Conservation (phyloP, 2,329 filamentous ascomycete species). For the Emmonsia crescens region DNA sequence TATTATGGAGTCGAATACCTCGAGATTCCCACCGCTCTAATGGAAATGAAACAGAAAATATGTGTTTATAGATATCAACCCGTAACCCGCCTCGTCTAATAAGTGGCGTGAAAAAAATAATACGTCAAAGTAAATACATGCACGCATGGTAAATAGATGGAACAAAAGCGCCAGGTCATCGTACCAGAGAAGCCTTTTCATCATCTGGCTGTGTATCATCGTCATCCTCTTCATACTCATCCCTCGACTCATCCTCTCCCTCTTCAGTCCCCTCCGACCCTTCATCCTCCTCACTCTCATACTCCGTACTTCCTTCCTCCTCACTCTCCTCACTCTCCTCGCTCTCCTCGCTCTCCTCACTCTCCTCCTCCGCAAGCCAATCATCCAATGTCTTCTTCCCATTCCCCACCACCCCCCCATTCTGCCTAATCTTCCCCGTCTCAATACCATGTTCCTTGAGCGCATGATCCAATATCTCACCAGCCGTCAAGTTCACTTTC, state of each 20-base stretch:
- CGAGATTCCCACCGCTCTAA: not conserved
- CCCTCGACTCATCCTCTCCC: constrained; percentile 28
- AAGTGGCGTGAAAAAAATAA: not conserved
- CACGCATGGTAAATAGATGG: not conserved
- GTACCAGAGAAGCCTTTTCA: constrained; percentile 23
- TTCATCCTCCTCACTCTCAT: constrained; percentile 37
- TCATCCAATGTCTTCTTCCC: constrained; percentile 79
- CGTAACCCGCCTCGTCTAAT: not conserved
- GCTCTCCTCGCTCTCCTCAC: constrained; percentile 43
- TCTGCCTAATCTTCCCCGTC: constrained; percentile 14
- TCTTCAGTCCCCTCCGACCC: constrained; percentile 17
- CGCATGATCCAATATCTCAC: constrained; percentile 33
- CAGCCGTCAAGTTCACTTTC: constrained; percentile 41
- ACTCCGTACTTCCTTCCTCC: constrained; percentile 27
- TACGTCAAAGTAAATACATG: not conserved
- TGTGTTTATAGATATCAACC: not conserved
- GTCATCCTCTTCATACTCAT: constrained; percentile 35
- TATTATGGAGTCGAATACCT: no score
- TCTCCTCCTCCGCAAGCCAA: constrained; percentile 70
- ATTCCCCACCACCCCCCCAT: constrained; percentile 17
- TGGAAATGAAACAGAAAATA: not conserved
- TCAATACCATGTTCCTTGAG: constrained; percentile 31
- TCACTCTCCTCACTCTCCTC: constrained; percentile 41
- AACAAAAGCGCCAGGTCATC: not conserved
- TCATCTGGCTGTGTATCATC: constrained; percentile 25